Evolutionary conservation across 257 asterid genomes (phyloP), one percentile per base, ranked within the genome.

Genomic region (Solanum dulcamara): DNA sequence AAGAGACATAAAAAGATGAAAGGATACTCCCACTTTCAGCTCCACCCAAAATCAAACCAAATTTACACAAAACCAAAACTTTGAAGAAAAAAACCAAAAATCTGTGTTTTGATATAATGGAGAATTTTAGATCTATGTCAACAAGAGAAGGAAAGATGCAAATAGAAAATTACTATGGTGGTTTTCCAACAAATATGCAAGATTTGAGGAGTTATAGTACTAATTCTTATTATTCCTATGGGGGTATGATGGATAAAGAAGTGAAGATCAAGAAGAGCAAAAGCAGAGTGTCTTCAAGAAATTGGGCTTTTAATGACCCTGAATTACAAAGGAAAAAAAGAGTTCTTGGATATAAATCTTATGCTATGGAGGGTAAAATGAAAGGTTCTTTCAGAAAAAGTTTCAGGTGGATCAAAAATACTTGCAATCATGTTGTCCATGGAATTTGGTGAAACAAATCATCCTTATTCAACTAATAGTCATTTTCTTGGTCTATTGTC

Each of bases 191-290:
- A 81, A 92, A 71, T 89, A 90, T 91, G 92, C 87, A 86, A 46
- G 96, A 90, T 35, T 88, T 95, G 51, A 93, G 99, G 26, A 94
- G 98, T 88, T 93, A 88, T 90, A 96, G 97, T 87, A 92, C 97
- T 59, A 87, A 91, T 40, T 75, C 89, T 59, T 87, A 84, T 83
- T 42, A 30, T n/a, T 79, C 81, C 53, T 89, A 87, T 55, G 84
- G 87, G 57, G 80, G 18, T 75, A 51, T 72, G 51, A 50, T 74
- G 51, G 50, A 83, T 7, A 91, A 88, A 67, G 93, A 89, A 26
- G 84, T 50, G 74, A 93, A 85, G 84, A 89, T 91, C 55, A 93
- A 93, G 89, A 91, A 91, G 81, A 85, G 80, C 68, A 92, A 90
- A 89, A 94, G 91, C 87, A 91, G 88, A 4, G 84, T 82, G 86